Evolutionary conservation across 2,329 filamentous ascomycete species (phyloP).

Genomic region (Eurotiales sp.): DNA sequence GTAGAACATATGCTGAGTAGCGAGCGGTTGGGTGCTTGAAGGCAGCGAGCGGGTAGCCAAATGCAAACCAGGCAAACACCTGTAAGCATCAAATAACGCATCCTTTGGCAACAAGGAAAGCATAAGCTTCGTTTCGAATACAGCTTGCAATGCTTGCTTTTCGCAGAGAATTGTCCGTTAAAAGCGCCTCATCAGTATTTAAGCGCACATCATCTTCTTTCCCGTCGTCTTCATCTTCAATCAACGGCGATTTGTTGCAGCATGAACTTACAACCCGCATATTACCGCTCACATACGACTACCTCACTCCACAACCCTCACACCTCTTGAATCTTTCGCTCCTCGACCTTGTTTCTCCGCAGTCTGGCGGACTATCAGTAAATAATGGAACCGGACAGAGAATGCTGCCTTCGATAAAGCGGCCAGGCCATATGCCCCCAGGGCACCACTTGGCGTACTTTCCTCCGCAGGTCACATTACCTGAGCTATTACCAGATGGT

Average conservation of each 20-base stretch:
- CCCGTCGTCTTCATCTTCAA: slow-evolving; percentile 23
- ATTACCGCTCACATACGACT: slow-evolving; percentile 51
- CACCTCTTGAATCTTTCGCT: slow-evolving; percentile 64
- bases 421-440: slow-evolving; percentile 26
- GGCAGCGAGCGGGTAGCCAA: no score
- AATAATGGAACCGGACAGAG: slow-evolving; percentile 22
- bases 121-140: background rate
- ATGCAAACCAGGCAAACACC: background rate
- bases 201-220: slow-evolving; percentile 21
- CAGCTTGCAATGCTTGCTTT: slow-evolving; percentile 13
- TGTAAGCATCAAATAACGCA: background rate
- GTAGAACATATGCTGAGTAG: no score
- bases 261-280: slow-evolving; percentile 46
- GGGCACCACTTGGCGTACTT: slow-evolving; percentile 88
- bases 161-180: slow-evolving; percentile 2
- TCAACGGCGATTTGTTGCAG: slow-evolving; percentile 35
- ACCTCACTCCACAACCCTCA: slow-evolving; percentile 59
- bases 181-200: background rate
- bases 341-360: slow-evolving; percentile 48
- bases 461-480: slow-evolving; percentile 62
- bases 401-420: slow-evolving; percentile 32
- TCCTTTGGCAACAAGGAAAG: background rate
- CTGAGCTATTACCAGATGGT: slow-evolving; percentile 70
- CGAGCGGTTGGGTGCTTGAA: no score
- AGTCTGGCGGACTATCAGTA: slow-evolving; percentile 18